Evolutionary conservation across 345 rosid species (phyloP).

Genomic region (Boechera divaricarpa): DNA sequence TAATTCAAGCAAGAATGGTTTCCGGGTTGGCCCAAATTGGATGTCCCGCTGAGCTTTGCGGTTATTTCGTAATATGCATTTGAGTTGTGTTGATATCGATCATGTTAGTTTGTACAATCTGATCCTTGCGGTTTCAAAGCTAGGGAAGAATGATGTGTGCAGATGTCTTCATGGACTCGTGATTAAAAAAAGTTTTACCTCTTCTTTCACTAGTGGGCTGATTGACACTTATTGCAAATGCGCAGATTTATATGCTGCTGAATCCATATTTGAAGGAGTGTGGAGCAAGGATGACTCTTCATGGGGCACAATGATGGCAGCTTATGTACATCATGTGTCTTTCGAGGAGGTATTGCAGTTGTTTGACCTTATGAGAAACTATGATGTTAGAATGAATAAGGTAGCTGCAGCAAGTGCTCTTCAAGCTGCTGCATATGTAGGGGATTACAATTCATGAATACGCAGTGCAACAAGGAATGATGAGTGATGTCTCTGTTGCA

Average conservation of each 20-base stretch:
- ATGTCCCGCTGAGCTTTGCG: constrained; percentile 45
- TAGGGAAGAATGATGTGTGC: constrained; percentile 50
- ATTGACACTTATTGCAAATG: constrained; percentile 65
- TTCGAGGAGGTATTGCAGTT: constrained; percentile 53
- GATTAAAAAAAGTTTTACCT: constrained; percentile 50
- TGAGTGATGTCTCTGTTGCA: constrained; percentile 51
- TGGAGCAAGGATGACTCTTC: constrained; percentile 47
- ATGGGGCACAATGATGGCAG: constrained; percentile 65
- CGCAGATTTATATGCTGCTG: constrained; percentile 48
- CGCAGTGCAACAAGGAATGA: constrained; percentile 47
- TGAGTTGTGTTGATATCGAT: constrained; percentile 45
- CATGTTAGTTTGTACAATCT: constrained; percentile 57
- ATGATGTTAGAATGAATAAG: constrained; percentile 50
- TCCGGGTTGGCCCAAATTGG: constrained; percentile 50
- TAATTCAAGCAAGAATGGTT: constrained; percentile 38
- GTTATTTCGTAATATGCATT: constrained; percentile 52
- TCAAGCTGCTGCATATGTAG: constrained; percentile 58
- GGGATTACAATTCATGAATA: constrained; percentile 50
- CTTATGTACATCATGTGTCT: constrained; percentile 55
- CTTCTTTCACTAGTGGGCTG: constrained; percentile 53
- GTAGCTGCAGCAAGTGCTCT: constrained; percentile 52
- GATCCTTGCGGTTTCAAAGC: constrained; percentile 64
- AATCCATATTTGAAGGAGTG: constrained; percentile 49
- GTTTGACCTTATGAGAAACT: constrained; percentile 48
- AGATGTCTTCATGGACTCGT: constrained; percentile 61